Conservation (phyloP, 1,139 yeast species). For the Wickerhamomyces sp. region DNA sequence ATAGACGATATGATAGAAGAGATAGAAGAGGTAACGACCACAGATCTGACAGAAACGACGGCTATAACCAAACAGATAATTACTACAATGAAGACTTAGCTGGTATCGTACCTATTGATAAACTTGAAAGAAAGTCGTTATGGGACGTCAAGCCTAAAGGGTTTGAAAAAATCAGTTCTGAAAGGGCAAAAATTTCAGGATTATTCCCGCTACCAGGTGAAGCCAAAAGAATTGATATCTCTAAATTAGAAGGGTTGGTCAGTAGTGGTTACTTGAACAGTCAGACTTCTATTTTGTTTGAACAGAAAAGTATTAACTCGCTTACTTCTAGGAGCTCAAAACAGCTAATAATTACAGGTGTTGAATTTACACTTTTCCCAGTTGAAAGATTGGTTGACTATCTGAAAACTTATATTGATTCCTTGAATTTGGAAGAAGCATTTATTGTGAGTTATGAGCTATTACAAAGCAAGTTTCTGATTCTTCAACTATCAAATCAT, state of each 20-base stretch:
- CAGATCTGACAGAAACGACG: constrained; percentile 6
- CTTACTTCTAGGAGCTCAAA: constrained; percentile 46
- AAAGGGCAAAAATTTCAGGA: constrained; percentile 78
- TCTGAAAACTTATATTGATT: constrained; percentile 38
- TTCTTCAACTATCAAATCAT: constrained; percentile 50
- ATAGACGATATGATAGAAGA: constrained; percentile 10
- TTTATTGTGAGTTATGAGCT: constrained; percentile 19
- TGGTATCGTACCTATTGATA: constrained; percentile 38
- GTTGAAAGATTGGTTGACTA: constrained; percentile 36
- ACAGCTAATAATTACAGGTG: constrained; percentile 44
- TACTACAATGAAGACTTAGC: constrained; percentile 21
- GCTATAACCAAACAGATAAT: constrained; percentile 2
- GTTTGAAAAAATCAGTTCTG: constrained; percentile 72
- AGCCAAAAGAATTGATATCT: constrained; percentile 51
- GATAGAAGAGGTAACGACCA: constrained; percentile 5
- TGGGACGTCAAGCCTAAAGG: constrained; percentile 81
- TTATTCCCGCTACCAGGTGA: constrained; percentile 75
- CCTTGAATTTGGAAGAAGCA: constrained; percentile 23
- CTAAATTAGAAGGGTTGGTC: constrained; percentile 48
- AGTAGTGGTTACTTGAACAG: constrained; percentile 33
- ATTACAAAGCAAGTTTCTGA: constrained; percentile 33
- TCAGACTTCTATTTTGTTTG: constrained; percentile 30
- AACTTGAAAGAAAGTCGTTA: constrained; percentile 39
- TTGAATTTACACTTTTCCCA: constrained; percentile 39
- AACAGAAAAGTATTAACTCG: constrained; percentile 46